Conservation (phyloP, 2,329 filamentous ascomycete species). For the Pestalotiopsis sp. region DNA sequence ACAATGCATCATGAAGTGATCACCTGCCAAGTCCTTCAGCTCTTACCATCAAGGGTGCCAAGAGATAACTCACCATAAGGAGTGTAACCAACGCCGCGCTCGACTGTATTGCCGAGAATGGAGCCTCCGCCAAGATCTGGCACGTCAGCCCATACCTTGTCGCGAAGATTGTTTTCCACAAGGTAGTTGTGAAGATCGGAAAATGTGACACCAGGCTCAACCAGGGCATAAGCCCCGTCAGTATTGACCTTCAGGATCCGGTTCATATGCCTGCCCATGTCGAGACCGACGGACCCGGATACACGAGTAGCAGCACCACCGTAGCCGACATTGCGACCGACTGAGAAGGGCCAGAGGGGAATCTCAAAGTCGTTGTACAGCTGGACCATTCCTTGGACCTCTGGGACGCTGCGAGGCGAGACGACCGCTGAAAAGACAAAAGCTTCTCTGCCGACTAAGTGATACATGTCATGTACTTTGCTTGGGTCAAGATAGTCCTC, state of each 20-base stretch:
- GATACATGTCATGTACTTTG: slow-evolving; percentile 40
- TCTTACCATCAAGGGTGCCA: slow-evolving; percentile 34
- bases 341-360: slow-evolving; percentile 30
- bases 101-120: slow-evolving; percentile 48
- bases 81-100: slow-evolving; percentile 49
- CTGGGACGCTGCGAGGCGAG: slow-evolving; percentile 30
- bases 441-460: slow-evolving; percentile 46
- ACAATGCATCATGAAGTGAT: slow-evolving; percentile 31
- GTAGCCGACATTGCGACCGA: slow-evolving; percentile 46
- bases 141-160: slow-evolving; percentile 45
- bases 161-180: slow-evolving; percentile 39
- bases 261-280: slow-evolving; percentile 57
- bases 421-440: slow-evolving; percentile 47
- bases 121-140: slow-evolving; percentile 46
- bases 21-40: background rate
- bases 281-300: slow-evolving; percentile 50
- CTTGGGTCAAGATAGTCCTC: background rate
- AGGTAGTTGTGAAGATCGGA: slow-evolving; percentile 53
- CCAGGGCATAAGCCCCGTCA: slow-evolving; percentile 49
- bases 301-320: slow-evolving; percentile 57
- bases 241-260: slow-evolving; percentile 53
- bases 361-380: slow-evolving; percentile 33
- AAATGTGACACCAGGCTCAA: slow-evolving; percentile 60
- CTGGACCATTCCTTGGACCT: slow-evolving; percentile 34
- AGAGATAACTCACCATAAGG: slow-evolving; percentile 37